Percentiles rank a stretch among this genome's conserved stretches.
phyloP scores from a whole-genome alignment of 768 basidiomycete genomes.

The Daedaleopsis nitida region DNA sequence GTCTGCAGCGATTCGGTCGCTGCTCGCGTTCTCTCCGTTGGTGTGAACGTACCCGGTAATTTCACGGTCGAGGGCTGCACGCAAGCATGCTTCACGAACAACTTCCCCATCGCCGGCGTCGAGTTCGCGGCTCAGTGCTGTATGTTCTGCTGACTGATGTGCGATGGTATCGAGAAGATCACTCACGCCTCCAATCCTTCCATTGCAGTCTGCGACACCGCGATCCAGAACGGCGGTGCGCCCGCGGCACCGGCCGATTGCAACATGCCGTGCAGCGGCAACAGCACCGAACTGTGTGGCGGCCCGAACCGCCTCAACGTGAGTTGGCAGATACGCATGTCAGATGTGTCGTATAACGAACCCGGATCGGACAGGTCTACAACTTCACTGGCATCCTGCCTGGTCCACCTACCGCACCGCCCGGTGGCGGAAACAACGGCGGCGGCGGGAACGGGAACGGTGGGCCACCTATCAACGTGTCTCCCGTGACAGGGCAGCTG shows the following conservation, averaged over 20 bases:
- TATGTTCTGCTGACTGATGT: conserved; percentile 6
- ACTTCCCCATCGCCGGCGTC: conserved; percentile 40
- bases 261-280: conserved; percentile 66
- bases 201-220: conserved; percentile 49
- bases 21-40: conserved; percentile 36
- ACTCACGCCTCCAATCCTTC: conserved; percentile 5
- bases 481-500: conserved; percentile 53
- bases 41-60: conserved; percentile 38
- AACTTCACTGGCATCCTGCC: conserved; percentile 67
- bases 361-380: conserved; percentile 38
- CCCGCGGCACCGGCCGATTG: conserved; percentile 55
- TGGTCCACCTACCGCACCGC: conserved; percentile 16
- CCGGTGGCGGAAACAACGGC: conserved; percentile 25
- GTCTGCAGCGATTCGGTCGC: conserved; percentile 35
- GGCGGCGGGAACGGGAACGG: conserved; percentile 16
- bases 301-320: conserved; percentile 67
- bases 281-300: conserved; percentile 68
- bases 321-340: background rate
- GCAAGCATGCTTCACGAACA: conserved; percentile 58
- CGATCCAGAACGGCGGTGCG: conserved; percentile 49
- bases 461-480: conserved; percentile 29
- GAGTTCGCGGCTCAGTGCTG: conserved; percentile 42
- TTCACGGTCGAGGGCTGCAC: conserved; percentile 62
- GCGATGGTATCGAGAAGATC: background rate
- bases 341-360: background rate